Evolutionary conservation across 192 early-diverging fungal species (phyloP).

Genomic region (Gigaspora rosea): DNA sequence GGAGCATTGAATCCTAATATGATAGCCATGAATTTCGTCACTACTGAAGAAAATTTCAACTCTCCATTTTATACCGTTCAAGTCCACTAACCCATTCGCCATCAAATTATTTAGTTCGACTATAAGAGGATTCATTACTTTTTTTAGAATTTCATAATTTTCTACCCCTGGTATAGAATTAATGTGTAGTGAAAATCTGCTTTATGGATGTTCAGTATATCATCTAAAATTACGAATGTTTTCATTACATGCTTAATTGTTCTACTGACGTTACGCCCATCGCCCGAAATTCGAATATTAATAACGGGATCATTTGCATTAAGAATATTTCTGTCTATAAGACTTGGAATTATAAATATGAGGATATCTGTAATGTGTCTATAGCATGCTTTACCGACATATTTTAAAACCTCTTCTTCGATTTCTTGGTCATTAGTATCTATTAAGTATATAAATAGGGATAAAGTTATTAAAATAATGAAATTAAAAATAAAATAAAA

Average conservation of each 20-base stretch:
- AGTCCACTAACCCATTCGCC: background rate
- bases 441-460: too few relatives aligned
- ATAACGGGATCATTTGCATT: background rate
- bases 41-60: too few relatives aligned
- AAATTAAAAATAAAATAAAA: too few relatives aligned
- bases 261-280: background rate
- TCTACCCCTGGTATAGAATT: background rate
- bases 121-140: background rate
- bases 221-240: background rate
- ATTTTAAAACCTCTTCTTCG: background rate
- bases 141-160: background rate
- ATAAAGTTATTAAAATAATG: too few relatives aligned
- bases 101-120: background rate
- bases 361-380: background rate
- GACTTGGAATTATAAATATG: background rate
- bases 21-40: too few relatives aligned
- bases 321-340: background rate
- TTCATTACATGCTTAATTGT: background rate
- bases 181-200: background rate
- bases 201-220: background rate
- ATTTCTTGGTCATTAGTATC: background rate
- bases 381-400: background rate
- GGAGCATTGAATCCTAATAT: too few relatives aligned
- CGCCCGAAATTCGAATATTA: background rate
- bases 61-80: too few relatives aligned